Conservation (phyloP, 2,329 filamentous ascomycete genomes). For the Diaporthe australafricana region DNA sequence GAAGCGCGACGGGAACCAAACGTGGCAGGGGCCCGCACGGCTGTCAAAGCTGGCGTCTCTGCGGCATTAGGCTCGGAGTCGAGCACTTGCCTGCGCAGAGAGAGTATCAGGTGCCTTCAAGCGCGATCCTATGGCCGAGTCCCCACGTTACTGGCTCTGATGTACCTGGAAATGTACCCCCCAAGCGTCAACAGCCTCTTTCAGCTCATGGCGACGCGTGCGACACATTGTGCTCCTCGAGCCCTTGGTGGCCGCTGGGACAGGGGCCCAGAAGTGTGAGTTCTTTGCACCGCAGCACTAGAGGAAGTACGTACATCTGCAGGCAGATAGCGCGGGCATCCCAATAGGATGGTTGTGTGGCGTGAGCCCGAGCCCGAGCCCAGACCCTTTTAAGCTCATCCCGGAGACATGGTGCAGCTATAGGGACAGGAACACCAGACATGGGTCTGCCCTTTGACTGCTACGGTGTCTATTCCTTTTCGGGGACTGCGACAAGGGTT, state of each 20-base stretch:
- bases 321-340: constrained; percentile 17
- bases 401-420: constrained; percentile 42
- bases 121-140: background rate
- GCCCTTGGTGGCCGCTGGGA: background rate
- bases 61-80: constrained; percentile 1
- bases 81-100: background rate
- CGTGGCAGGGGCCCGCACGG: constrained; percentile 7
- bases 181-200: background rate
- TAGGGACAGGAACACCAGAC: constrained; percentile 32
- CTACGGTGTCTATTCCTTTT: constrained; percentile 28
- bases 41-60: constrained; percentile 11
- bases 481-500: constrained; percentile 23
- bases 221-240: constrained; percentile 9
- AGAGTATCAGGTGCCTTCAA: background rate
- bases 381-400: constrained; percentile 40
- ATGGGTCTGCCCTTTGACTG: constrained; percentile 27
- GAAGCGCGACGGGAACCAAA: constrained; percentile 1
- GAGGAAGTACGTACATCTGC: constrained; percentile 4
- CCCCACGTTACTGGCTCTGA: background rate
- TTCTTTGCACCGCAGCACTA: background rate
- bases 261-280: constrained; percentile 7
- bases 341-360: constrained; percentile 26
- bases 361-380: constrained; percentile 36
- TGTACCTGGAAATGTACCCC: constrained; percentile 10
- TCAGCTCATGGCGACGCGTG: constrained; percentile 17